Evolutionary conservation across 495 filamentous ascomycete genomes (phyloP).

Genomic region (Penicillium pulvis): DNA sequence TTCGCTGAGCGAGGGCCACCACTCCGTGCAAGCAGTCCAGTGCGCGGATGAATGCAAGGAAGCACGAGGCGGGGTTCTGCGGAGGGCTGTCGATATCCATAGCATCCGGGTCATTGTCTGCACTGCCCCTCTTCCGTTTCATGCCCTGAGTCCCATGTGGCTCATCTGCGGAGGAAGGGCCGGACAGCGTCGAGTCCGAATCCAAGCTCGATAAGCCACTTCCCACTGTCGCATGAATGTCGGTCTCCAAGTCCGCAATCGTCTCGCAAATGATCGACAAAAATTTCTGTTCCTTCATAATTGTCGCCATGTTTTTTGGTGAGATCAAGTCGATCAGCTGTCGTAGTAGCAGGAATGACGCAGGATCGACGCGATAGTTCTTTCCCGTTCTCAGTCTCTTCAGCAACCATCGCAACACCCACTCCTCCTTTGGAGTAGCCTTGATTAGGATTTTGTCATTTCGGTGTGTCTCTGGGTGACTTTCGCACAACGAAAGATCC

Average conservation of each 20-base stretch:
- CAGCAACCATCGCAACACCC: constrained; percentile 68
- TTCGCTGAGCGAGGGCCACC: constrained; percentile 30
- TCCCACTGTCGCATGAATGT: constrained; percentile 35
- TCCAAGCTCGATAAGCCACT: constrained; percentile 31
- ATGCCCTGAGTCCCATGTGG: constrained; percentile 45
- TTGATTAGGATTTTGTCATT: constrained; percentile 27
- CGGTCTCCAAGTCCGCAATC: constrained; percentile 41
- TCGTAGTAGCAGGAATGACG: constrained; percentile 51
- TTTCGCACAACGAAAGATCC: constrained; percentile 41
- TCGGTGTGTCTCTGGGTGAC: constrained; percentile 36
- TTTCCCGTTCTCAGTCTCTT: constrained; percentile 55
- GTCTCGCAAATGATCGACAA: constrained; percentile 43
- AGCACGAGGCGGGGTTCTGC: constrained; percentile 38
- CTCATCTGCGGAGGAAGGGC: constrained; percentile 31
- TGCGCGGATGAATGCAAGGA: constrained; percentile 41
- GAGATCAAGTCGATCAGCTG: constrained; percentile 51
- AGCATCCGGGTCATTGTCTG: constrained; percentile 35
- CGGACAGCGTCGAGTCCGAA: constrained; percentile 45
- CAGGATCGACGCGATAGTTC: constrained; percentile 45
- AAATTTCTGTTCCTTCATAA: constrained; percentile 55
- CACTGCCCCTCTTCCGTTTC: constrained; percentile 43
- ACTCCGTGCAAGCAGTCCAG: constrained; percentile 44
- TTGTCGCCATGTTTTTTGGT: constrained; percentile 46
- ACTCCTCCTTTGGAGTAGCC: constrained; percentile 59
- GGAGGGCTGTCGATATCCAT: constrained; percentile 42